Evolutionary conservation across 495 filamentous ascomycete genomes (phyloP).

Genomic region (Talaromyces adpressus): DNA sequence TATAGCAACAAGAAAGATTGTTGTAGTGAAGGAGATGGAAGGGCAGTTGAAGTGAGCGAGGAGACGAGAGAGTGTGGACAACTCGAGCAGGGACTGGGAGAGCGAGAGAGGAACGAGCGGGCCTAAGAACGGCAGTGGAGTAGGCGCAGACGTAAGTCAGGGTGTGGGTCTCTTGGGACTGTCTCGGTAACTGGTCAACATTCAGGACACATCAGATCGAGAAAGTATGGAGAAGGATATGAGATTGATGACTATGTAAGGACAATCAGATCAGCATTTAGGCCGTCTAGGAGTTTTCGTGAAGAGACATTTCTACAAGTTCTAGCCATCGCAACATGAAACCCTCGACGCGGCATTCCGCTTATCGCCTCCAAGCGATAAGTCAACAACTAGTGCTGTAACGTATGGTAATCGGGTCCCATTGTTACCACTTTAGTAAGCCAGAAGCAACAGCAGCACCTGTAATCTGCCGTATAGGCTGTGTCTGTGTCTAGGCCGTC

Average conservation of each 20-base stretch:
- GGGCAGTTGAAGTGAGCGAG: not conserved
- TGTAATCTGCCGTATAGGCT: not conserved
- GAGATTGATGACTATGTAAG: no score
- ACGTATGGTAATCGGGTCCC: not conserved
- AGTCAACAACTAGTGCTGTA: not conserved
- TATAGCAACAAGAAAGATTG: not conserved
- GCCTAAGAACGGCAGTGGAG: not conserved
- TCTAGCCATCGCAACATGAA: not conserved
- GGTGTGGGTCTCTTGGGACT: not conserved
- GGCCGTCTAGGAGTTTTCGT: not conserved
- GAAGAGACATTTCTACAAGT: no score
- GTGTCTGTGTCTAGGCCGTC: not conserved
- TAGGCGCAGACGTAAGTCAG: conserved; percentile 1
- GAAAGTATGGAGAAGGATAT: not conserved
- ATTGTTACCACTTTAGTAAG: not conserved
- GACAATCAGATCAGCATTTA: not conserved
- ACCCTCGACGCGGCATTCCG: not conserved
- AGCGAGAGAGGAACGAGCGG: not conserved
- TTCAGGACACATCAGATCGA: not conserved
- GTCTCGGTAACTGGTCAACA: not conserved
- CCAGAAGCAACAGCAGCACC: not conserved
- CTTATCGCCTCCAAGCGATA: not conserved
- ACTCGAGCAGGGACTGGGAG: not conserved
- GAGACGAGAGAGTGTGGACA: not conserved
- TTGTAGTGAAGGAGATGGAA: not conserved